phyloP scores from a whole-genome alignment of 2,329 filamentous ascomycete species.

The Orbilia blumenaviensis region DNA sequence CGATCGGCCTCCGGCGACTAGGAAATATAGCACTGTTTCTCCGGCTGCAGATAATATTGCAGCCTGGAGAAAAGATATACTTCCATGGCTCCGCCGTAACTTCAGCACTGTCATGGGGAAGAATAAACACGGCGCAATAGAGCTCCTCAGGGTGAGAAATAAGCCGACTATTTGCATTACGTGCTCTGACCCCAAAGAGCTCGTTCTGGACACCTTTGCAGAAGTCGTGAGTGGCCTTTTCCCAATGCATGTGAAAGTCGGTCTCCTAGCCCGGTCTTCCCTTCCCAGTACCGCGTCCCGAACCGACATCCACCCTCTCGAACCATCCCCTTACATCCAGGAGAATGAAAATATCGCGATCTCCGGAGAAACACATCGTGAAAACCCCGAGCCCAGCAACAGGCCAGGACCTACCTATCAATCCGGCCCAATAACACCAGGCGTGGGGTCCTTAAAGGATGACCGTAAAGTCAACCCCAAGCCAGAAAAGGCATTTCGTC shows the following conservation, averaged over 20 bases:
- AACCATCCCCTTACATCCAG: not conserved
- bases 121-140: conserved; percentile 52
- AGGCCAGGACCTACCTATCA: not conserved
- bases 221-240: conserved; percentile 51
- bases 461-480: not conserved
- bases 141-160: conserved; percentile 47
- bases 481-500: conserved; percentile 43
- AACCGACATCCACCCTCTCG: not conserved
- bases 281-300: not conserved
- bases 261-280: conserved; percentile 41
- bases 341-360: not conserved
- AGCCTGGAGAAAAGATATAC: conserved; percentile 50
- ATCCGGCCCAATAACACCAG: not conserved
- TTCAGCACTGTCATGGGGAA: conserved; percentile 53
- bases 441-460: not conserved
- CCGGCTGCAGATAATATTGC: conserved; percentile 47
- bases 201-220: conserved; percentile 46
- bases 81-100: conserved; percentile 52
- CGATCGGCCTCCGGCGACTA: conserved; percentile 35
- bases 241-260: conserved; percentile 53
- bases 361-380: not conserved
- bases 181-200: conserved; percentile 50
- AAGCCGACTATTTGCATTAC: conserved; percentile 54
- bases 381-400: not conserved
- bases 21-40: conserved; percentile 51